Percentiles rank a stretch among this genome's conserved stretches.
Conservation (phyloP, 164 flowering plant species). For the Platanus orientalis region DNA sequence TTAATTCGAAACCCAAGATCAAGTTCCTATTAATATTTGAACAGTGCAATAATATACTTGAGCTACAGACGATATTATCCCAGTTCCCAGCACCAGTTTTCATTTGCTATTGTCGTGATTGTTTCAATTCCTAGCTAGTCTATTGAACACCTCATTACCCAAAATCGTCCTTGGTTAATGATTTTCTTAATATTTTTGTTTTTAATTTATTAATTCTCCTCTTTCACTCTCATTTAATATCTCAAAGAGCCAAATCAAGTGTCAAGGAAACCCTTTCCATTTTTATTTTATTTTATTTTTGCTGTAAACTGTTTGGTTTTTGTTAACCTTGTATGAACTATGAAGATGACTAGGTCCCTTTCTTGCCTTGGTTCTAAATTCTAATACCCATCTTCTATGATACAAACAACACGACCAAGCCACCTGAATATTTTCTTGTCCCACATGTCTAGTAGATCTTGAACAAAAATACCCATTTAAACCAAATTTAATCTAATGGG, state of each 20-base stretch:
- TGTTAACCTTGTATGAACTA: no score
- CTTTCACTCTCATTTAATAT: not conserved
- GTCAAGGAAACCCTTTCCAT: not conserved
- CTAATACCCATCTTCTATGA: not conserved
- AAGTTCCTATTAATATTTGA: not conserved
- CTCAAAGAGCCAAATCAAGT: not conserved
- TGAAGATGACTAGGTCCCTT: not conserved
- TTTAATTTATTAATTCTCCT: not conserved
- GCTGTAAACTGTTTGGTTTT: not conserved
- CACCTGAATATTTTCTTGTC: conserved; percentile 5
- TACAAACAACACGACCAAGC: conserved; percentile 4
- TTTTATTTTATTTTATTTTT: not conserved
- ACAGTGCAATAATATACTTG: not conserved
- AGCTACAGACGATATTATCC: not conserved
- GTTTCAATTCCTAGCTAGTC: not conserved
- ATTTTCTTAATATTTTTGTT: no score
- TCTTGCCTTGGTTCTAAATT: conserved; percentile 3
- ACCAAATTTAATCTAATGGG: not conserved
- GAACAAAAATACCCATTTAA: not conserved
- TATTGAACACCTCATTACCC: not conserved
- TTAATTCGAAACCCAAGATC: not conserved
- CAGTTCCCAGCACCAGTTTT: no score
- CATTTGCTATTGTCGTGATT: not conserved
- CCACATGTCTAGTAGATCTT: not conserved
- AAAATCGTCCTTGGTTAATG: not conserved